These are phyloP conservation scores for Candida fluviatilis DNA, from an alignment of 805 yeast genomes.

Conservation along the genomic window DNA sequence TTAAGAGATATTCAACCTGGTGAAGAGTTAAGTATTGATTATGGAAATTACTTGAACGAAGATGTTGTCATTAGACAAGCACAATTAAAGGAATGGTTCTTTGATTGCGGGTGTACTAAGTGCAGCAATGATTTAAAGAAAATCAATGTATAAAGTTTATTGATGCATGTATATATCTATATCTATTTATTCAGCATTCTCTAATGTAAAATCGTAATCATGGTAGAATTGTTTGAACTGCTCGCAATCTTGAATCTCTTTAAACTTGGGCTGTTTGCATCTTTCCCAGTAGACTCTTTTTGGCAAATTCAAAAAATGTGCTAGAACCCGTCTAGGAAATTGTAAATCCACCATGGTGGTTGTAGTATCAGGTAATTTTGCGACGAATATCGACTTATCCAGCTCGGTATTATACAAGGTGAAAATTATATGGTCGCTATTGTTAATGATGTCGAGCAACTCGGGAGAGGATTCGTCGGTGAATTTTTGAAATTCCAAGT, in stretches of 20 bases:
- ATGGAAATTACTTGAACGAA: constrained; percentile 49
- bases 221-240: constrained; percentile 54
- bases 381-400: constrained; percentile 14
- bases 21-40: constrained; percentile 56
- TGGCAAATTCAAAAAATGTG: constrained; percentile 55
- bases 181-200: not conserved
- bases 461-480: constrained; percentile 17
- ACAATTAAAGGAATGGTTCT: constrained; percentile 53
- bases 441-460: constrained; percentile 19
- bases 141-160: not conserved
- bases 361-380: constrained; percentile 17
- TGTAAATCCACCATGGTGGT: constrained; percentile 61
- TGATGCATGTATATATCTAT: constrained; percentile 1
- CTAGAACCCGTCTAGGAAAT: constrained; percentile 78
- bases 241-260: constrained; percentile 62
- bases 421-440: constrained; percentile 35
- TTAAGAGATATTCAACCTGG: constrained; percentile 33
- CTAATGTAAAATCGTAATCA: constrained; percentile 46
- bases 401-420: constrained; percentile 20
- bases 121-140: constrained; percentile 29
- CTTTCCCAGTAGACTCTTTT: constrained; percentile 73
- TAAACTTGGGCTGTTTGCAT: constrained; percentile 60
- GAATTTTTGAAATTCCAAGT: constrained; percentile 38
- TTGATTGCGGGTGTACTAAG: constrained; percentile 48
- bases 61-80: constrained; percentile 36